A percentile compares a stretch with the other conserved stretches of the same genome.
These are phyloP conservation scores for Pyrenophora teres DNA, from an alignment of 2,329 filamentous ascomycete species.

Conservation along the genomic window DNA sequence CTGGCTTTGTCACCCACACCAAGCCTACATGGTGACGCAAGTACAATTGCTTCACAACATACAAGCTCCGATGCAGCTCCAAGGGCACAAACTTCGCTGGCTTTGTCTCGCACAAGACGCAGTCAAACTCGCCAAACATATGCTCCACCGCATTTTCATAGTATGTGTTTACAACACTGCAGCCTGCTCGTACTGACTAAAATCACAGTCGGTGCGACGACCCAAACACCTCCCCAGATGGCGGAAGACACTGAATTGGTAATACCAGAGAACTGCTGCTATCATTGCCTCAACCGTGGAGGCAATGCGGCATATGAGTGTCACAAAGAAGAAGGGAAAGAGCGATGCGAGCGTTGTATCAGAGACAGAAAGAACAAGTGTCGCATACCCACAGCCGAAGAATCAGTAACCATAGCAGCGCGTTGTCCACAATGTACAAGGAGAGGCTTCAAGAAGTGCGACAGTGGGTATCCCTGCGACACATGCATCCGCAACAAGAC, in stretches of 20 bases:
- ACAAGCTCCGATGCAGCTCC: background rate
- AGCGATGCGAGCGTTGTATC: slow-evolving; percentile 11
- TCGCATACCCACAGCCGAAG: slow-evolving; percentile 14
- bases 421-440: slow-evolving; percentile 21
- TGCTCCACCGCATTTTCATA: background rate
- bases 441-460: slow-evolving; percentile 19
- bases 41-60: background rate
- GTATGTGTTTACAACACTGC: background rate
- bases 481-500: slow-evolving; percentile 16
- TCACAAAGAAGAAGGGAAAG: slow-evolving; percentile 9
- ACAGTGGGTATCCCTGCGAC: slow-evolving; percentile 12
- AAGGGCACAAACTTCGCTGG: background rate
- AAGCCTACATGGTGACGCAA: slow-evolving; percentile 1
- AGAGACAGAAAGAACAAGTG: slow-evolving; percentile 14
- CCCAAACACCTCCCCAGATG: background rate
- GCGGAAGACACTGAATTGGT: background rate
- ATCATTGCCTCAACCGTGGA: slow-evolving; percentile 19
- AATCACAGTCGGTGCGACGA: background rate
- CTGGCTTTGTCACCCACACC: slow-evolving; percentile 1
- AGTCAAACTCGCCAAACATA: background rate
- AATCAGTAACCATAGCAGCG: slow-evolving; percentile 13
- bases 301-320: slow-evolving; percentile 23
- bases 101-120: background rate
- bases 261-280: slow-evolving; percentile 17
- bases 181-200: background rate